Conservation (phyloP, 306 rosid genomes). For the Vigna radiata region DNA sequence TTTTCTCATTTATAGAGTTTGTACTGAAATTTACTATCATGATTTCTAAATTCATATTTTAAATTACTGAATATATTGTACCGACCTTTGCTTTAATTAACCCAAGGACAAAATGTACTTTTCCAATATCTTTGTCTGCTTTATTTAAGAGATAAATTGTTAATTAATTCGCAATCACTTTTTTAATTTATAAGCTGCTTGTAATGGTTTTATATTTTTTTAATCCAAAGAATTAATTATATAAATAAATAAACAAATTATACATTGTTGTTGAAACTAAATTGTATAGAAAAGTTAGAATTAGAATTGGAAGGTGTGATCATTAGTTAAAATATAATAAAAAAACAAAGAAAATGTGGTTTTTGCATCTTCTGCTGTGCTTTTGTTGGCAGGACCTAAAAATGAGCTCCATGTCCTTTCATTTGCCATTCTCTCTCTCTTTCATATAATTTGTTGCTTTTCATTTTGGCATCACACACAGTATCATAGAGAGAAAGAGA, state of each 20-base stretch:
- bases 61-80: background rate
- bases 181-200: too few species aligned
- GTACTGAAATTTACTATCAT: too few species aligned
- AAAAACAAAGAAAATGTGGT: background rate
- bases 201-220: too few species aligned
- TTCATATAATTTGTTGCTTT: slow-evolving; percentile 31
- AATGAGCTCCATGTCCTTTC: slow-evolving; percentile 42
- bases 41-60: background rate
- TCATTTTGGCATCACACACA: slow-evolving; percentile 59
- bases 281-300: too few species aligned
- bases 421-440: slow-evolving; percentile 35
- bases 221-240: too few species aligned
- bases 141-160: background rate
- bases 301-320: background rate
- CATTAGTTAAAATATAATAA: background rate
- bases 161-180: background rate
- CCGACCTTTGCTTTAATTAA: background rate
- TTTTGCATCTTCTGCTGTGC: slow-evolving; percentile 2
- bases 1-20: too few species aligned
- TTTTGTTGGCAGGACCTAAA: slow-evolving; percentile 21
- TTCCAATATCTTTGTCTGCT: background rate
- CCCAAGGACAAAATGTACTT: background rate
- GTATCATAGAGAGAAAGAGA: slow-evolving; percentile 37
- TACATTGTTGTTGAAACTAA: too few species aligned
- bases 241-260: too few species aligned